Base-by-base conservation (phyloP, 1,139 yeast species). In the Spencermartinsiella ligniputridi region DNA sequence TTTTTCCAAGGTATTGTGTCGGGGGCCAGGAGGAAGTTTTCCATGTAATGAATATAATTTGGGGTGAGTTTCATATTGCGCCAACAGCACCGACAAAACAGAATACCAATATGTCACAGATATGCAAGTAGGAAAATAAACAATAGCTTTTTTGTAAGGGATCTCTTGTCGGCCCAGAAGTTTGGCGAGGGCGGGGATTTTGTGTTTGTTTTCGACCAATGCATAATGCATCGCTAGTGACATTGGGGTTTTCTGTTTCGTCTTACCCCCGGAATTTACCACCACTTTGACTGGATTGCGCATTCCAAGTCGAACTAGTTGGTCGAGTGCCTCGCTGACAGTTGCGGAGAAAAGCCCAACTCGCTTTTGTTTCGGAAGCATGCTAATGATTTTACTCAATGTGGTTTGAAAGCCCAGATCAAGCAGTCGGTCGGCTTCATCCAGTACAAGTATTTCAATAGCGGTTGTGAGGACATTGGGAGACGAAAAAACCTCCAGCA, bases 341-440 rank as follows among this genome's bases (percentile, higher is more conserved):
- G 97, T 90, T 1, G 97, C 97, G 1, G 96, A 87, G 61, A 89
- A 90, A 25, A 90, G 70, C 1, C 98, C 98, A 0, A 96, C 89
- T 58, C 98, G 75, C 58, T 96, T 78, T 66, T 92, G 98, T 56
- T 86, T 83, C 0, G 98, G 96, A 33, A 90, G 68, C 39, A 74
- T 66, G 41, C 77, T 74, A 38, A 89, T 70, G 24, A 89, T 85
- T 32, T 74, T 69, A 32, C 81, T 78, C 15, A 86, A 81, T 46
- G 87, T 89, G 42, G 71, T 71, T 33, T 78, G 79, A 61, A 90
- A 90, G 30, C 92, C 86, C 34, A 81, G 64, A 62, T 90, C 97
- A 34, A 92, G 70, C 39, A 92, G 71, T 53, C 88, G 78, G 60
- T 92, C 98, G 2, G 97, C 98, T 65, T 92, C 98, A 64, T 92